Base-by-base conservation (phyloP, 352 stramenopile genomes). In the Globisporangium polare region DNA sequence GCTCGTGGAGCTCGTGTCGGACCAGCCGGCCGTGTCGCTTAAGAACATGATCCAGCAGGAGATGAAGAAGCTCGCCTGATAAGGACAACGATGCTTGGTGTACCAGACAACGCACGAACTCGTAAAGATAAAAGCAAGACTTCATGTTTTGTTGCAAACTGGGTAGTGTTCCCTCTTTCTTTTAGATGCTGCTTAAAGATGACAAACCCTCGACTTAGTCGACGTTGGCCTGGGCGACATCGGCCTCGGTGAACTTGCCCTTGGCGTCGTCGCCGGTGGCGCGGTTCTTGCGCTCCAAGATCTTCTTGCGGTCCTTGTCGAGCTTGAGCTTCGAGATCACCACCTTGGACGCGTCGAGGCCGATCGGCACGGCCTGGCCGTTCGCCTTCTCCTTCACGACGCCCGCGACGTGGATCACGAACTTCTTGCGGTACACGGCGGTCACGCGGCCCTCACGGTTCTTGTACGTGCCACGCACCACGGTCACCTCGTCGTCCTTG, bases 251-350 rank as follows among this genome's bases (percentile, higher is more conserved):
- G 77, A 94, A 94, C 83, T 96, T 96, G 84, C 82, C 83, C 88
- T 96, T 94, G 68, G 80, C 77, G 62, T 77, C 78, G 70, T 92
- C 82, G 57, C 72, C 71, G 50, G 83, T 73, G 37, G 85, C 80
- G 66, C 90, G 94, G 74, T 98, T 97, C 88, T 99, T 99, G 81
- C 97, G 94, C 77, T 99, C 97, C 56, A 99, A 80, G 70, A 98
- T 97, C 65, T 97, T 97, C 84, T 99, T 99, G 75, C 98, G 95
- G 80, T 99, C 96, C 92, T 99, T 99, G 90, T 99, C 96, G 65
- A 99, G 92, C 91, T 99, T 99, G 65, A 99, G 83, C 86, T 99
- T 99, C 69, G 97, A 99, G 85, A 99, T 99, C 55, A 98, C 86
- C 56, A 99, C 87, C 81, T 99, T 99, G 53, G 96, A 99, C 43